Conservation (phyloP, 192 early-diverging fungal species). For the Oehlia diaphana region DNA sequence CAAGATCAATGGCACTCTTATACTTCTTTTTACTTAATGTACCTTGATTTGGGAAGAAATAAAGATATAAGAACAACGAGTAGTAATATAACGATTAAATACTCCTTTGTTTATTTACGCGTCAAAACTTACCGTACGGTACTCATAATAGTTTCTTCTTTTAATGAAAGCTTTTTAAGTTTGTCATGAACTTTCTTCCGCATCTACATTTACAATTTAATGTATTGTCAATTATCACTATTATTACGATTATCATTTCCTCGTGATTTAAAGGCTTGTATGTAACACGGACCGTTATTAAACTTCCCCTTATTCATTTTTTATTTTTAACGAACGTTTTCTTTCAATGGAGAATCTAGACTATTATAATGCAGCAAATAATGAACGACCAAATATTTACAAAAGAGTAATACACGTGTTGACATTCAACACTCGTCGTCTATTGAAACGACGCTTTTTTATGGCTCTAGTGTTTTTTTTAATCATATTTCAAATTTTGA, state of each 20-base stretch:
- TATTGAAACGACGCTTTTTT: neutral
- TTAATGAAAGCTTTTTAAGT: slow-evolving; percentile 44
- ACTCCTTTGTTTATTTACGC: no score
- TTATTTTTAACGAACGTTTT: no score
- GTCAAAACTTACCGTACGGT: slow-evolving; percentile 59
- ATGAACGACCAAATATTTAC: neutral
- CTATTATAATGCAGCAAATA: neutral
- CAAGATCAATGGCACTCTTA: slow-evolving; percentile 71
- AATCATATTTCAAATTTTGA: neutral
- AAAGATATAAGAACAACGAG: neutral
- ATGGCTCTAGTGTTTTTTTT: neutral
- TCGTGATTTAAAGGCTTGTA: no score
- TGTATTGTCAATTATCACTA: no score
- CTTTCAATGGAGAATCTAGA: neutral
- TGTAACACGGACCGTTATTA: no score
- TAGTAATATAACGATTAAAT: no score
- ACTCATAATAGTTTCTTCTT: slow-evolving; percentile 94
- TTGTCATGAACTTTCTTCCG: no score
- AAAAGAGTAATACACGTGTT: neutral
- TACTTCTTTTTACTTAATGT: slow-evolving; percentile 83
- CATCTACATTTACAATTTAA: no score
- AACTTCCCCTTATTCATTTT: no score
- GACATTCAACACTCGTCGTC: neutral
- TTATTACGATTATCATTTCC: no score
- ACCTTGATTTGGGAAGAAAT: slow-evolving; percentile 43